Evolutionary conservation across 441 rosid genomes (phyloP), one percentile per base, ranked within the genome.

Genomic region (Viola pubescens): DNA sequence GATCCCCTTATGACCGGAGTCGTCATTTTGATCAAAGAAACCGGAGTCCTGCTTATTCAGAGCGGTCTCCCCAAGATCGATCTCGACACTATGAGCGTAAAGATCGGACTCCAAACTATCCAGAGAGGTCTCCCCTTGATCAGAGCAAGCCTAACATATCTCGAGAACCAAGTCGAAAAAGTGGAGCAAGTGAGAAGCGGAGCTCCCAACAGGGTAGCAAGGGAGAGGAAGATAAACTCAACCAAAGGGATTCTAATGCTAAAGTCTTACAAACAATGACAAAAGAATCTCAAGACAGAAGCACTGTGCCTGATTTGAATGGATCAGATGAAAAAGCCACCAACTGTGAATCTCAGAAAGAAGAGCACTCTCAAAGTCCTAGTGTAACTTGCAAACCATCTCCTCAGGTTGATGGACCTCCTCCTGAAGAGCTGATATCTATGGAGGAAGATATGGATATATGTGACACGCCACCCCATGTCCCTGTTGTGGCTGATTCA

Each of bases 391-490:
- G 70, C 71, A 73, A 67, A 66, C 85, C 78, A 61, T 70, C 79
- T 64, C 75, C 82, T 65, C 77, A 53, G 65, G 81, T 64, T 60
- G 75, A 73, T 71, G 87, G 53, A 62, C 76, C 72, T 61, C 82
- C 80, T 66, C 78, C 77, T 38, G 92, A 81, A 77, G 98, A 87
- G 75, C 77, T 84, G 75, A 80, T 70, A 19, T 94, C 99, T 34
- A 94, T 94, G 99, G 99, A 91, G 86, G 99, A 91, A 78, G 99
- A 94, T 78, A 94, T 94, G 99, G 99, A 94, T 74, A 94, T 94
- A 62, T 84, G 94, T 72, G 91, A 94, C 70, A 94, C 99, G 3
- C 99, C 99, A 37, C 99, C 99, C 56, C 96, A 94, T 82, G 80
- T 60, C 68, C 82, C 95, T 40, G 26, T 73, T 48, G 75, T 74